Evolutionary conservation across 306 rosid genomes (phyloP), one percentile per base, ranked within the genome.

Genomic region (Boehmeria nivea): DNA sequence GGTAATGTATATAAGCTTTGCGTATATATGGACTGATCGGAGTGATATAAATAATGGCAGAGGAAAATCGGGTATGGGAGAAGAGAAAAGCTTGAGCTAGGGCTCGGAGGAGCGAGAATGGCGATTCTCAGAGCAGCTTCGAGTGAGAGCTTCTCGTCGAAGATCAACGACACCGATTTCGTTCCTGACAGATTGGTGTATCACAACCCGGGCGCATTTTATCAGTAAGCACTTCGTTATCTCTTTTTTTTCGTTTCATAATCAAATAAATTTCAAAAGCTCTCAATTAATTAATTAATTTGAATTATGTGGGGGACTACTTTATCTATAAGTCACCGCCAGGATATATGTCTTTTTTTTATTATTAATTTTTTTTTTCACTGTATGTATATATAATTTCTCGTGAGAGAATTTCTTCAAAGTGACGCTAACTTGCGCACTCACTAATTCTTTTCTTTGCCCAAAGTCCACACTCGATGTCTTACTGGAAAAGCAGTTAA

Each of bases 91-190:
- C 52, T 78, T 1, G 84, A 79, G 34, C 53, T 34, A 51, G 85
- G 79, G 40, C 74, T 79, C 4, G 79, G 76, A 4, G 63, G 40
- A 15, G 85, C 82, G 13, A 59, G 85, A 69, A 72, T 69, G 31
- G 64, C 69, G 8, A 80, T 80, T 68, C 63, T 54, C 43, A 28
- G 51, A 19, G 82, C 82, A 12, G 69, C 66, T 24, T 61, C 27
- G 24, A 33, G 14, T 31, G 21, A 26, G 4, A 62, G 55, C 57
- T 23, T 26, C 16, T 68, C 65, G 24, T 39, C 71, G n/a, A 27
- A 3, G 42, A 8, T 55, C 62, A 25, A 53, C 6, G 61, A 61
- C 59, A 42, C 44, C 48, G 69, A 60, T 51, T 56, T 12, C 59
- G 43, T 53, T 53, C 57, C 68, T 22, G 13, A 62, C 20, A 22